These are phyloP conservation scores for Zygosaccharomyces pseudobailii DNA, from an alignment of 1,139 yeast genomes.

Conservation along the genomic window DNA sequence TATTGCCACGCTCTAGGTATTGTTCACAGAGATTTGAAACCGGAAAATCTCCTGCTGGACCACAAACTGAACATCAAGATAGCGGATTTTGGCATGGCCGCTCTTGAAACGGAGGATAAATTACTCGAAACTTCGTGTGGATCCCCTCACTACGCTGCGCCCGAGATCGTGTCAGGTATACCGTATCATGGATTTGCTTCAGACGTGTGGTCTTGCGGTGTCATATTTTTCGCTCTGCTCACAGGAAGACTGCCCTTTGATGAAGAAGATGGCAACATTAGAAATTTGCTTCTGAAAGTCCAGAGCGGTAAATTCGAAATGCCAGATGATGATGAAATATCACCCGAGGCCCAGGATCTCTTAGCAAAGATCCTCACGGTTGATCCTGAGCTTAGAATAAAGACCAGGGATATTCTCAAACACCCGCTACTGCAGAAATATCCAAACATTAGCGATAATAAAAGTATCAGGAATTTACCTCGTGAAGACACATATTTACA, in stretches of 20 bases:
- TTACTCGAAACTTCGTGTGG: conserved; percentile 94
- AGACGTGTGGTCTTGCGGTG: conserved; percentile 98
- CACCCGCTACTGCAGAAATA: conserved; percentile 74
- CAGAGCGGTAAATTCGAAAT: conserved; percentile 83
- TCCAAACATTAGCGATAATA: conserved; percentile 38
- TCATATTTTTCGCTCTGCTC: conserved; percentile 82
- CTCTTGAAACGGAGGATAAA: conserved; percentile 79
- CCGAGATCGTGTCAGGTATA: conserved; percentile 93
- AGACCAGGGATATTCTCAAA: conserved; percentile 65
- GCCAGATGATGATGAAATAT: conserved; percentile 68
- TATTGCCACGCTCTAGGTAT: conserved; percentile 93
- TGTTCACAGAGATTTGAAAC: conserved; percentile 92
- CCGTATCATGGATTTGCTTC: conserved; percentile 95
- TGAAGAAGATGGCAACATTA: conserved; percentile 74
- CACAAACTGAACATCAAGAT: conserved; percentile 84
- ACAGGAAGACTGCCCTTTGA: conserved; percentile 97
- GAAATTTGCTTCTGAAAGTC: conserved; percentile 79
- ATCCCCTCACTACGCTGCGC: conserved; percentile 97
- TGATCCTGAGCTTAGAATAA: conserved; percentile 71
- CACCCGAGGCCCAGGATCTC: conserved; percentile 65
- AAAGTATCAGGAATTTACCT: conserved; percentile 50
- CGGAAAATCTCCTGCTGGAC: conserved; percentile 86
- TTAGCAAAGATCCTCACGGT: conserved; percentile 68
- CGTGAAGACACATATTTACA: conserved; percentile 58
- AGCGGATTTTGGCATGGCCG: conserved; percentile 99